Percentiles rank a stretch among this genome's conserved stretches.
Conservation (phyloP, 371 early-diverging fungal genomes). For the Rhizomucor pusillus region DNA sequence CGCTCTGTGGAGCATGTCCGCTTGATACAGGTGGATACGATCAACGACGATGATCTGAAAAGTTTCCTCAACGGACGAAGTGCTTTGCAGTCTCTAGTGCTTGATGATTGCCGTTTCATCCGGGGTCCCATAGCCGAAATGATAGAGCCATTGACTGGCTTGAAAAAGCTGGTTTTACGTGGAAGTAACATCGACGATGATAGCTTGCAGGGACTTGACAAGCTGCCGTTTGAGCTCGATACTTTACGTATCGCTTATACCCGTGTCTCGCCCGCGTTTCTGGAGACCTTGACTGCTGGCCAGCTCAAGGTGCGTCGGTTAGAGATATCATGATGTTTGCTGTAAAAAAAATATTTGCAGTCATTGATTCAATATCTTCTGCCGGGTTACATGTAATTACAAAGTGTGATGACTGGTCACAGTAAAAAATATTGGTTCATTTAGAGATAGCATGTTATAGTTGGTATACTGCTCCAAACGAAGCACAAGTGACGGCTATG, state of each 20-base stretch:
- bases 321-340: conserved; percentile 2
- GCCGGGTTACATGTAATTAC: too few relatives aligned
- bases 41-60: background rate
- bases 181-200: conserved; percentile 6
- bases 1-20: conserved; percentile 3
- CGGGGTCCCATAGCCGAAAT: conserved; percentile 1
- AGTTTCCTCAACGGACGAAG: background rate
- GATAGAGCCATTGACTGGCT: background rate
- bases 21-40: conserved; percentile 1
- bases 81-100: background rate
- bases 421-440: too few relatives aligned
- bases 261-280: conserved; percentile 3
- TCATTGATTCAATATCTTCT: too few relatives aligned
- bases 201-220: conserved; percentile 1
- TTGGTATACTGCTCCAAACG: too few relatives aligned
- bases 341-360: too few relatives aligned
- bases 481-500: too few relatives aligned
- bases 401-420: too few relatives aligned
- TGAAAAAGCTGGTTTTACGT: conserved; percentile 4
- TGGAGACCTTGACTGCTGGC: conserved; percentile 8
- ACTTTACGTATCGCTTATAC: conserved; percentile 9
- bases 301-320: conserved; percentile 9
- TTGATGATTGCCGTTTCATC: conserved; percentile 3
- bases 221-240: conserved; percentile 9
- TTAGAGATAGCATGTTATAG: too few relatives aligned